Evolutionary conservation across 2,329 filamentous ascomycete genomes (phyloP).

Genomic region (Ascocoryne sarcoides): DNA sequence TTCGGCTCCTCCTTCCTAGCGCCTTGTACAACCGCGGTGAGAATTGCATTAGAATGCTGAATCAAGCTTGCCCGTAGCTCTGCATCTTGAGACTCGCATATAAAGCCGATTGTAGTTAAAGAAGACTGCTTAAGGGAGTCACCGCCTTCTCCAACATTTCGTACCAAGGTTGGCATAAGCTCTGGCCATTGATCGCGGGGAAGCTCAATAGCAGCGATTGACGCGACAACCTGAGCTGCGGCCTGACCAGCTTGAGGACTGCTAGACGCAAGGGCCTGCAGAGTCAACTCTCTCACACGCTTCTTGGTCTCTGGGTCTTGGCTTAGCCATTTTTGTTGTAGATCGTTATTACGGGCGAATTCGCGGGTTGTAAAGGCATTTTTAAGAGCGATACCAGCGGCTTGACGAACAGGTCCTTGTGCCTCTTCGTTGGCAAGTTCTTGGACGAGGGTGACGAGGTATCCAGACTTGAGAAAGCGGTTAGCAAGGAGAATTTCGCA

Average conservation of each 20-base stretch:
- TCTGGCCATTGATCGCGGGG: slow-evolving; percentile 90
- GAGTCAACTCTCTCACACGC: slow-evolving; percentile 80
- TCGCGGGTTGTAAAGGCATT: slow-evolving; percentile 97
- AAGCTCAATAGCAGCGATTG: slow-evolving; percentile 90
- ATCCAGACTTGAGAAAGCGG: slow-evolving; percentile 59
- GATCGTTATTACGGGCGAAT: slow-evolving; percentile 72
- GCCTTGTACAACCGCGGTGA: slow-evolving; percentile 95
- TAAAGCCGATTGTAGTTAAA: slow-evolving; percentile 92
- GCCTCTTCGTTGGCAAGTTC: slow-evolving; percentile 88
- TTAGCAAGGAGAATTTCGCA: slow-evolving; percentile 21
- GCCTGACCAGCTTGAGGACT: slow-evolving; percentile 80
- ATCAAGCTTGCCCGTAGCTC: slow-evolving; percentile 75
- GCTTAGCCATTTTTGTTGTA: slow-evolving; percentile 89
- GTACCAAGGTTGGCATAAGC: slow-evolving; percentile 79
- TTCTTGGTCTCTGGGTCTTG: slow-evolving; percentile 75
- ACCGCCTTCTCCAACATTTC: slow-evolving; percentile 80
- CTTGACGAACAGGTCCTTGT: slow-evolving; percentile 76
- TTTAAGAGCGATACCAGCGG: slow-evolving; percentile 92
- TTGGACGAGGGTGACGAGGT: slow-evolving; percentile 85
- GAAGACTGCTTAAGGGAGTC: slow-evolving; percentile 92
- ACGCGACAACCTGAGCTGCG: slow-evolving; percentile 88
- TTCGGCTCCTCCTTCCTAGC: slow-evolving; percentile 95
- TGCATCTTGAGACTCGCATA: slow-evolving; percentile 89
- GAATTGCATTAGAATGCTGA: slow-evolving; percentile 90
- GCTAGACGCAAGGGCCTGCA: slow-evolving; percentile 74